Evolutionary conservation across 2,329 filamentous ascomycete genomes (phyloP), one percentile per base, ranked within the genome.

Genomic region (Mollisia scopiformis): DNA sequence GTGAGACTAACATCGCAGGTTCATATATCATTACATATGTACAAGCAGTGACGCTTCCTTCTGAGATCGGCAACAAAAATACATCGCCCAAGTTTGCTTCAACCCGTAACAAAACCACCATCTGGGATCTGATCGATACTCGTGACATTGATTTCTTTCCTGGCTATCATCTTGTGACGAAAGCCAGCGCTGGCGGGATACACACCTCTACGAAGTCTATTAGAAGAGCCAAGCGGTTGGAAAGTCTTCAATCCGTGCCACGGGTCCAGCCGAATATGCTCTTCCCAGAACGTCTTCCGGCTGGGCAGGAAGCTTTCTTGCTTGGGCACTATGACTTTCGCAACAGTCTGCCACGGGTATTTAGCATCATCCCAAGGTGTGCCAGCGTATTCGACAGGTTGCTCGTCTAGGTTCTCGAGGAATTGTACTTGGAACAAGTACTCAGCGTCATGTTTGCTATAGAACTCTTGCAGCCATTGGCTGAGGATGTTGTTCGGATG

Each of bases 321-420:
- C 64, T 75, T 74, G 2, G 75, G 76, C 13, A 78, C 71, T 19
- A 72, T 66, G 14, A 78, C 65, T 27, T 68, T 75, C 1, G 76
- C 80, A 6, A 82, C 75, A 1, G 77, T 79, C 63, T 82, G 77
- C 70, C 75, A 82, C 1, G 79, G 79, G 57, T 79, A 82, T 50
- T 78, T 80, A 37, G 76, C 74, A 3, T 74, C 69, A 50, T 82
- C 78, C 79, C 79, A 82, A 6, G 74, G 69, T 23, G 70, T 76
- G 11, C 78, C 77, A 14, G 74, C 73, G 58, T 79, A 77, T 60
- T 80, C 76, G n/a, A 80, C 74, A 0, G 76, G 75, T 65, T 82
- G 78, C 19, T 81, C 77, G 1, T 77, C 69, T 0, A 82, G 69
- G 56, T 80, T 78, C 55, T 81, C 78, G 10, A 76, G 74, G 0